Evolutionary conservation across 139 green algal genomes (phyloP).

Genomic region (Coccomyxa sp.): DNA sequence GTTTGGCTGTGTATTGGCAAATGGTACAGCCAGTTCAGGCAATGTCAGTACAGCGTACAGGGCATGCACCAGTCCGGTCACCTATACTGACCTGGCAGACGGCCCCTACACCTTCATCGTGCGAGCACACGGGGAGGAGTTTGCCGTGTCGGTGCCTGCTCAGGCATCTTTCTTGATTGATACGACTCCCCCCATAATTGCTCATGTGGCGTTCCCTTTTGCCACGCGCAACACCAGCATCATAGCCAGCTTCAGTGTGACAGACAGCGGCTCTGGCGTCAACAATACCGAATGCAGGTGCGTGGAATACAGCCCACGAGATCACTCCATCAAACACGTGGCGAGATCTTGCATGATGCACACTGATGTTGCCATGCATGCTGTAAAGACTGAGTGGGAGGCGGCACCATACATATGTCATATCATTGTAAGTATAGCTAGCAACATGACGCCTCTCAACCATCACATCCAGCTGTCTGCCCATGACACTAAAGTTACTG

Average conservation of each 20-base stretch:
- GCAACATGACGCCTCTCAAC: too few relatives aligned
- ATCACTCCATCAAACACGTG: not conserved
- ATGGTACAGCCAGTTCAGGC: not conserved
- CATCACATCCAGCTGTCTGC: not conserved
- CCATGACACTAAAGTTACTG: not conserved
- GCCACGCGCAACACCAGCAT: slow-evolving; percentile 12
- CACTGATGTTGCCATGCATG: not conserved
- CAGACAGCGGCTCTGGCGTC: slow-evolving; percentile 12
- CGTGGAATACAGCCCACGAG: too few relatives aligned
- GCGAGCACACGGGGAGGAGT: not conserved
- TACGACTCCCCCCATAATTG: slow-evolving; percentile 8
- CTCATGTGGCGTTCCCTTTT: not conserved
- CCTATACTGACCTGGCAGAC: not conserved
- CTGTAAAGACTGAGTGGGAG: too few relatives aligned
- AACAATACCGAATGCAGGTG: not conserved
- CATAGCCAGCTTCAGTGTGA: slow-evolving; percentile 25
- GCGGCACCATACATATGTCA: too few relatives aligned
- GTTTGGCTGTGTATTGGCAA: too few relatives aligned
- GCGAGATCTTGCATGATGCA: not conserved
- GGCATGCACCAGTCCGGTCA: not conserved
- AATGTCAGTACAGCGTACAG: not conserved
- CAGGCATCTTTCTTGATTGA: not conserved
- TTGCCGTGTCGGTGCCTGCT: not conserved
- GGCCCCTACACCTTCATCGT: not conserved
- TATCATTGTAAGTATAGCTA: too few relatives aligned